A percentile compares a stretch with the other conserved stretches of the same genome.
Evolutionary conservation across 2,329 filamentous ascomycete species (phyloP).

Genomic region (Fusarium pseudoanthophilum): DNA sequence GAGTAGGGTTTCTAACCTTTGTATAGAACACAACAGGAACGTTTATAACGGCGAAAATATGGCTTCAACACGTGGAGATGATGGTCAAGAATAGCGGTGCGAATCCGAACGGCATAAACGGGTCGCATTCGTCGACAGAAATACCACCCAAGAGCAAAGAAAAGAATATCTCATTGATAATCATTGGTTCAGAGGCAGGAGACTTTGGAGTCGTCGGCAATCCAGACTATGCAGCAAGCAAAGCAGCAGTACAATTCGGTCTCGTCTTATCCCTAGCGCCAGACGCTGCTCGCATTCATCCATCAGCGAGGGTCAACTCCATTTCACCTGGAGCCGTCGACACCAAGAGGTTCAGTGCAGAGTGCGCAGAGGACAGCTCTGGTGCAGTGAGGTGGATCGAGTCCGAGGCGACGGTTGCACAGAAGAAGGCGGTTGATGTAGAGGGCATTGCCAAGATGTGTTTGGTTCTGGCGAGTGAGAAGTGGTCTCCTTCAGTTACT

Average conservation of each 20-base stretch:
- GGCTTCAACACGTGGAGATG: background rate
- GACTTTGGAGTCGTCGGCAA: background rate
- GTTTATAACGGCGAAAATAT: background rate
- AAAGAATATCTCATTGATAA: background rate
- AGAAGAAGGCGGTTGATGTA: background rate
- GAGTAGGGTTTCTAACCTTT: no score
- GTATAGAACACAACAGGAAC: background rate
- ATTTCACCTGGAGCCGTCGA: background rate
- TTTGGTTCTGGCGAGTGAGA: background rate
- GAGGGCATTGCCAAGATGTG: background rate
- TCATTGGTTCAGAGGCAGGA: background rate
- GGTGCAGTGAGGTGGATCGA: background rate
- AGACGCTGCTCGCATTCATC: background rate
- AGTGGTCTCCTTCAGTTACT: background rate
- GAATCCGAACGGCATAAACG: background rate
- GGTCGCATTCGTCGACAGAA: accelerated
- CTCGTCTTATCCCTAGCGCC: background rate
- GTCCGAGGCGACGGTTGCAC: background rate
- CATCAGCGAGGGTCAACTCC: background rate
- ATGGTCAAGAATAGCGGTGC: accelerated
- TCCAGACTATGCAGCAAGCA: background rate
- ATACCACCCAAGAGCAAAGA: accelerated
- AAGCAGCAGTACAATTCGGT: background rate
- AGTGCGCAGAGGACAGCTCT: background rate
- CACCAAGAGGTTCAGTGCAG: background rate